A percentile compares a stretch with the other conserved stretches of the same genome.
These are phyloP conservation scores for Phytophthora uliginosa DNA, from an alignment of 352 stramenopile genomes.

Conservation along the genomic window DNA sequence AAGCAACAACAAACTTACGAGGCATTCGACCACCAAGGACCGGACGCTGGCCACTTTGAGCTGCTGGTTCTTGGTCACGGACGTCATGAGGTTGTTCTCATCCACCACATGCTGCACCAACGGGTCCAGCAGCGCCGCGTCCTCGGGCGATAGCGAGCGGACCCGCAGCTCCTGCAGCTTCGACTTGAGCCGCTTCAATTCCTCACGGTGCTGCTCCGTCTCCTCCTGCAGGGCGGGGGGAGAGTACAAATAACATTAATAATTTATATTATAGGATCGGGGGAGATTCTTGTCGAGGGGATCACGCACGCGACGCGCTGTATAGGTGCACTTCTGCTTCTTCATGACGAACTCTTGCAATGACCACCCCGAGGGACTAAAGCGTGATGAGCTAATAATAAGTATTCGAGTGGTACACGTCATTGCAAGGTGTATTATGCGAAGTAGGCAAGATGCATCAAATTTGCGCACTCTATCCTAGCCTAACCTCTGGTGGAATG, in stretches of 20 bases:
- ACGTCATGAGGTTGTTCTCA: constrained; percentile 33
- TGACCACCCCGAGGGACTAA: not conserved
- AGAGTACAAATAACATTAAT: not conserved
- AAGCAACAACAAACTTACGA: constrained; percentile 12
- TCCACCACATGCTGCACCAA: constrained; percentile 16
- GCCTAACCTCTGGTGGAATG: no score
- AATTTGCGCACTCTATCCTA: no score
- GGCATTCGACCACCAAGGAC: constrained; percentile 40
- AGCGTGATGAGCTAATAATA: no score
- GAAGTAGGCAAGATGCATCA: no score
- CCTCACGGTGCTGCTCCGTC: constrained; percentile 16
- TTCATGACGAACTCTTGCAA: constrained; percentile 17
- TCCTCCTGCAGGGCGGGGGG: constrained; percentile 18
- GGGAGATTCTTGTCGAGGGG: not conserved
- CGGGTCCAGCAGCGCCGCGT: constrained; percentile 19
- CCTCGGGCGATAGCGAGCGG: constrained; percentile 14
- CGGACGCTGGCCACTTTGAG: constrained; percentile 36
- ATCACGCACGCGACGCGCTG: constrained; percentile 7
- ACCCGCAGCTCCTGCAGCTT: constrained; percentile 26
- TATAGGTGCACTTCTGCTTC: constrained; percentile 30
- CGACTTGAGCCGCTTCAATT: constrained; percentile 18
- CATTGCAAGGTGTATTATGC: not conserved
- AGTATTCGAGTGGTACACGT: no score
- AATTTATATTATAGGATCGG: not conserved
- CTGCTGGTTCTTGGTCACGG: constrained; percentile 41